phyloP scores from a whole-genome alignment of 148 eudicot genomes.

The Rhododendron griersonianum region DNA sequence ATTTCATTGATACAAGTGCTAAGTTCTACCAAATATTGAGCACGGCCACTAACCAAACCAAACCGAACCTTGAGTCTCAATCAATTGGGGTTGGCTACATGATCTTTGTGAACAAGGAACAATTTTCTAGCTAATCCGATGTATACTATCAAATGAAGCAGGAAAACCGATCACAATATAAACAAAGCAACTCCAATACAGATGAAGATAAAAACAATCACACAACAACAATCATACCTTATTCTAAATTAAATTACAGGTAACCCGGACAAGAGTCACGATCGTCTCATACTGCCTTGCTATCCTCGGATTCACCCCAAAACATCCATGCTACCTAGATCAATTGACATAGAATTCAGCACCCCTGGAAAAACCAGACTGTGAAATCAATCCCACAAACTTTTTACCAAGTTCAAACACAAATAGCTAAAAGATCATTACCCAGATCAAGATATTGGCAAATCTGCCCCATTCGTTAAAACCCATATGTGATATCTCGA shows the following conservation, averaged over 20 bases:
- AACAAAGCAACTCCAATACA: constrained; percentile 1
- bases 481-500: constrained; percentile 14
- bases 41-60: background rate
- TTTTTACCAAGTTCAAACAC: background rate
- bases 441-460: constrained; percentile 12
- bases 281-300: background rate
- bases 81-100: background rate
- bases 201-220: constrained; percentile 17
- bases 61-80: background rate
- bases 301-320: constrained; percentile 7
- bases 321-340: constrained; percentile 27
- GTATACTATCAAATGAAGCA: background rate
- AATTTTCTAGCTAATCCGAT: background rate
- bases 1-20: background rate
- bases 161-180: constrained; percentile 10
- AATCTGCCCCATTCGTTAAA: constrained; percentile 13
- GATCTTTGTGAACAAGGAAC: background rate
- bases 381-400: constrained; percentile 6
- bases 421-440: constrained; percentile 1
- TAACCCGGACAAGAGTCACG: background rate
- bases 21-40: constrained; percentile 14
- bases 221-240: constrained; percentile 10
- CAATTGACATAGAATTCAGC: constrained; percentile 17
- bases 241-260: background rate
- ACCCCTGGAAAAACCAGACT: constrained; percentile 10